Conservation (phyloP, 257 asterid genomes). For the Ehretia macrophylla region DNA sequence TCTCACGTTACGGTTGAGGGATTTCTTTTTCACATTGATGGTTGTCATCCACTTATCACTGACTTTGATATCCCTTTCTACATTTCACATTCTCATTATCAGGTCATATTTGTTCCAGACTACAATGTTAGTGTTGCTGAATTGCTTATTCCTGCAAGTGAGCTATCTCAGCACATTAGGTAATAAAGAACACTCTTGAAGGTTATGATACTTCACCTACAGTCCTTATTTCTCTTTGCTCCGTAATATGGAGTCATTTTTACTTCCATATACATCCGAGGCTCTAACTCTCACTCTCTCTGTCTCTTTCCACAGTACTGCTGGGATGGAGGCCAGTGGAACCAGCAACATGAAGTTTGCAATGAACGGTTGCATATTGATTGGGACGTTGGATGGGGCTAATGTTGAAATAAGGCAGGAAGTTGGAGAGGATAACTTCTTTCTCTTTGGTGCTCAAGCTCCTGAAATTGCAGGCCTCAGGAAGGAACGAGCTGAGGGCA, state of each 20-base stretch:
- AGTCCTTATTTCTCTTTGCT: neutral
- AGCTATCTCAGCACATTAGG: conserved; percentile 89
- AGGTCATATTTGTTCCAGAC: conserved; percentile 81
- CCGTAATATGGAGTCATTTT: neutral
- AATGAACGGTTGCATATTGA: conserved; percentile 78
- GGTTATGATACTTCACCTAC: neutral
- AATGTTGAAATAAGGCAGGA: conserved; percentile 87
- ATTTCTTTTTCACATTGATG: neutral
- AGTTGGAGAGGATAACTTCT: conserved; percentile 82
- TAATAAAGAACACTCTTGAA: conserved; percentile 20
- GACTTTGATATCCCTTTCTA: too few relatives aligned
- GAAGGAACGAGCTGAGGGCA: conserved; percentile 76
- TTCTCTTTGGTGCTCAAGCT: conserved; percentile 89
- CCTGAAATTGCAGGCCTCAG: conserved; percentile 73
- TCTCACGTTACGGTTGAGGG: neutral
- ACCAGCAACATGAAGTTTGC: conserved; percentile 92
- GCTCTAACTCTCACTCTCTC: conserved; percentile 14
- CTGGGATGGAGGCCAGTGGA: conserved; percentile 97
- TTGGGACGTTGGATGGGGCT: conserved; percentile 89
- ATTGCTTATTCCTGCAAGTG: conserved; percentile 72
- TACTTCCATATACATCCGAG: conserved; percentile 5
- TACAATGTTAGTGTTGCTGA: conserved; percentile 87
- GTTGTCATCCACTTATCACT: neutral
- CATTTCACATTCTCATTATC: conserved; percentile 12
- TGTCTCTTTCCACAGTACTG: conserved; percentile 52